Evolutionary conservation across 2,329 filamentous ascomycete species (phyloP), one percentile per base, ranked within the genome.

Genomic region (Colletotrichum phormii): DNA sequence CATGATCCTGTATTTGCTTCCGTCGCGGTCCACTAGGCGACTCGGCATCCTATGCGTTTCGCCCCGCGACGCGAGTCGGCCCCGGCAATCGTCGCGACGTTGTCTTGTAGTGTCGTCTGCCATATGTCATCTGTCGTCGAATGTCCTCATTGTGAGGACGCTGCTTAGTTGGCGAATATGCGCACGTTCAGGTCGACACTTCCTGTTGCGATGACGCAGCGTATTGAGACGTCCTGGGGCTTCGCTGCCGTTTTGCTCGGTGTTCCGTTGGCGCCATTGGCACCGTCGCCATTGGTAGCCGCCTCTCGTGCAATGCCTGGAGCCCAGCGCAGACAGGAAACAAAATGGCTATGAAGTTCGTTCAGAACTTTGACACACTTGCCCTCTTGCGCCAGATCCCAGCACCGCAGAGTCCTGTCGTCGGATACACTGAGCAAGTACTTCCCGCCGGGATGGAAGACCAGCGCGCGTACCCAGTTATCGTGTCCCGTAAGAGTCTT

Each of bases 401-500:
- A 98, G 85, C 95, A 98, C 67, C 95, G 89, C 72, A 98, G 87
- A 5, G 94, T 95, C 85, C 97, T 97, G 84, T 98, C 96, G 80
- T 98, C 96, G 18, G 93, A 90, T 24, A 93, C 94, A 7, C 93
- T 95, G 6, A 98, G 84, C 1, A 98, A 88, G 78, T 97, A 98
- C 82, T 96, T 97, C 55, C 96, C 96, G 9, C 94, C 94, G 0
- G 96, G 96, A 78, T 98, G 96, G 81, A 98, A 98, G 11, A 95
- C 91, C 6, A 98, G 83, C 0, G 89, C 93, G 37, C 95, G 91
- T 9, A 98, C 91, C 96, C 96, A 98, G 80, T 98, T 98, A 81
- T 98, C 95, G 80, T 98, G 96, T 1, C 96, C 96, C 1, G 91
- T 85, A 1, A 98, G 86, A 0, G 93, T 97, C 81, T 95, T 96